These are phyloP conservation scores for Diutina neorugosa DNA, from an alignment of 1,139 yeast species.

Conservation along the genomic window DNA sequence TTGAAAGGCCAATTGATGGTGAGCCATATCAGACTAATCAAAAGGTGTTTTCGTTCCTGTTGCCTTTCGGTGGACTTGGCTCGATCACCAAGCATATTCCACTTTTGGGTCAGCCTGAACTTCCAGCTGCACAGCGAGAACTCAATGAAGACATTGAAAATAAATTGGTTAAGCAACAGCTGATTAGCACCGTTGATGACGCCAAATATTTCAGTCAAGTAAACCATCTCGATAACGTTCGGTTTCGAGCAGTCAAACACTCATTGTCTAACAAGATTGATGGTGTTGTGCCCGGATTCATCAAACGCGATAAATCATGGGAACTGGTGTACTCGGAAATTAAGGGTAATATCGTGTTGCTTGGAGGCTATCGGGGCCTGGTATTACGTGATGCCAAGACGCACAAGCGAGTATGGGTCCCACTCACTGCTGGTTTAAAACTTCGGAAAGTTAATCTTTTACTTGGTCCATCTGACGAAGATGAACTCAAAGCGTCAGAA, in stretches of 20 bases:
- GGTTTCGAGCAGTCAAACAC: constrained; percentile 57
- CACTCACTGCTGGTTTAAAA: constrained; percentile 74
- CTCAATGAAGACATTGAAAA: neutral
- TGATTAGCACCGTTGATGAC: constrained; percentile 54
- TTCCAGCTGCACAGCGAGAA: constrained; percentile 20
- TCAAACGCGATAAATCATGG: constrained; percentile 14
- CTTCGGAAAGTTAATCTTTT: constrained; percentile 55
- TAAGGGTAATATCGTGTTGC: constrained; percentile 63
- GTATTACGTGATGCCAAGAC: constrained; percentile 59
- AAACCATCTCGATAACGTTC: constrained; percentile 51
- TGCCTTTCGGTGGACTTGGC: neutral
- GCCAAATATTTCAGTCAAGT: constrained; percentile 41
- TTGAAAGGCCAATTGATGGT: neutral
- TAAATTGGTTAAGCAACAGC: constrained; percentile 22
- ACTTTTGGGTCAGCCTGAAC: constrained; percentile 17
- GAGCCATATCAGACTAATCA: neutral
- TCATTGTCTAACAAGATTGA: constrained; percentile 42
- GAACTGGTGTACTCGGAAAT: constrained; percentile 31
- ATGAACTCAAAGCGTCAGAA: constrained; percentile 38
- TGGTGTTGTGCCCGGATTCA: constrained; percentile 22
- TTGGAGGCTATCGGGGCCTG: constrained; percentile 88
- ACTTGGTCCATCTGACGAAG: constrained; percentile 62
- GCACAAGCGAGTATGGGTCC: constrained; percentile 69
- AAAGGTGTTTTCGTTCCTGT: constrained; percentile 3
- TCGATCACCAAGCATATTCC: neutral